phyloP scores from a whole-genome alignment of 2,329 filamentous ascomycete genomes.

The Trichoderma sp. region DNA sequence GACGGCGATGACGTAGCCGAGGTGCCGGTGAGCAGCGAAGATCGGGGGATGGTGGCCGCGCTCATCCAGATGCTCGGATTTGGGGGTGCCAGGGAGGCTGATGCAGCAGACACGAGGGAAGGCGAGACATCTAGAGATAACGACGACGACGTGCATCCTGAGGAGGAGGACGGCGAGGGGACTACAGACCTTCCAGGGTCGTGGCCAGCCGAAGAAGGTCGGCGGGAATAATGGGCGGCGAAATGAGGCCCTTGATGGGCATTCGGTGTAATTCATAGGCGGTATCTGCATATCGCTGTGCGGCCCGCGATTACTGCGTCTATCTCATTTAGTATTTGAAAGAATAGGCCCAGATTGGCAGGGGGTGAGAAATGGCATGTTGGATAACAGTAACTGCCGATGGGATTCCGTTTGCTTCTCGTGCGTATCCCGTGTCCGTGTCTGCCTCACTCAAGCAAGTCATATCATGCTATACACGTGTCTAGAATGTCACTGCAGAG shows the following conservation, averaged over 20 bases:
- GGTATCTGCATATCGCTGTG: neutral
- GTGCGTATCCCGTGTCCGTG: neutral
- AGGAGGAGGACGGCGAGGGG: neutral
- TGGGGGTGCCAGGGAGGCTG: constrained; percentile 1
- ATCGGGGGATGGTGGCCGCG: constrained; percentile 29
- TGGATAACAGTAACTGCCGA: neutral
- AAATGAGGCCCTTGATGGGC: neutral
- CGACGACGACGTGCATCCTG: neutral
- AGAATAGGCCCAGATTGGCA: neutral
- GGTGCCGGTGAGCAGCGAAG: constrained; percentile 25
- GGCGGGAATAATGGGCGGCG: neutral
- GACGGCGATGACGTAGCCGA: constrained; percentile 29
- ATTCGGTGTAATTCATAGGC: neutral
- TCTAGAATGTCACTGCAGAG: neutral
- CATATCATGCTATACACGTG: neutral
- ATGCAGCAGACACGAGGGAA: constrained; percentile 20
- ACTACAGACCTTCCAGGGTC: constrained; percentile 30
- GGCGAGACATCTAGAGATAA: neutral
- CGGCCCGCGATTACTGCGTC: neutral
- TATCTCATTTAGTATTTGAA: neutral
- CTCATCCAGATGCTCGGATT: constrained; percentile 30
- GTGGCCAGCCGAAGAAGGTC: constrained; percentile 34
- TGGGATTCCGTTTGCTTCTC: neutral
- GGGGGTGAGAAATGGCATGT: neutral
- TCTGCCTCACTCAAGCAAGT: neutral